A percentile compares a stretch with the other conserved stretches of the same genome.
These are phyloP conservation scores for Megacollybia platyphylla DNA, from an alignment of 1,284 basidiomycete species.

Conservation along the genomic window DNA sequence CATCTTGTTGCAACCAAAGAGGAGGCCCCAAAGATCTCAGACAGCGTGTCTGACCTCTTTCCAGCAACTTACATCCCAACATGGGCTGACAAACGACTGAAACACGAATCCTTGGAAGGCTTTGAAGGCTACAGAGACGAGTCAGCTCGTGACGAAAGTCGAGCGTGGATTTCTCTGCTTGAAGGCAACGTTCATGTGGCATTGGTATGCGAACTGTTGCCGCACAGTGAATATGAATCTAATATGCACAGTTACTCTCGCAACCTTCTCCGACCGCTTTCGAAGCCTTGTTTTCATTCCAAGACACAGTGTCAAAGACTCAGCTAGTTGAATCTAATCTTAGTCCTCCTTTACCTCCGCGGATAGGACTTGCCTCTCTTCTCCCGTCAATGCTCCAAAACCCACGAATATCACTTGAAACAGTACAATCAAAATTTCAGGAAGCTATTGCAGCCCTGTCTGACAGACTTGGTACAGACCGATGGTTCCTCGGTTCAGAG, in stretches of 20 bases:
- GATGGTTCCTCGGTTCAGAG: conserved; percentile 69
- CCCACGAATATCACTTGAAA: conserved; percentile 31
- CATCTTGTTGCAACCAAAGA: conserved; percentile 26
- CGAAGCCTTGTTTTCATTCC: conserved; percentile 19
- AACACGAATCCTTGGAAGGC: conserved; percentile 22
- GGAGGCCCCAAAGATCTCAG: conserved; percentile 15
- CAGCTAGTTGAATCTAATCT: conserved; percentile 29
- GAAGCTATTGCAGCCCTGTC: conserved; percentile 63
- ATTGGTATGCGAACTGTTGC: conserved; percentile 31
- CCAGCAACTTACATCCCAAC: conserved; percentile 53
- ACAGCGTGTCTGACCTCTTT: conserved; percentile 34
- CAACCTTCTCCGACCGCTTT: conserved; percentile 29
- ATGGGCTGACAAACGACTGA: conserved; percentile 49
- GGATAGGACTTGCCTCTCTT: conserved; percentile 52
- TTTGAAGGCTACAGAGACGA: conserved; percentile 57
- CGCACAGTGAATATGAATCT: neutral
- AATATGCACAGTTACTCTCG: conserved; percentile 26
- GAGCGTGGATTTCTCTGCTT: conserved; percentile 66
- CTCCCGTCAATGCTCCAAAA: conserved; percentile 40
- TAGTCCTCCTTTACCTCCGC: conserved; percentile 50
- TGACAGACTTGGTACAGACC: conserved; percentile 57
- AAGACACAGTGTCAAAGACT: conserved; percentile 13
- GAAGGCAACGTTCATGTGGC: conserved; percentile 66
- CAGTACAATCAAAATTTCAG: conserved; percentile 45
- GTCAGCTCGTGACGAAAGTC: conserved; percentile 52